Base-by-base conservation (phyloP, 768 basidiomycete species). In the Phallus indusiatus region DNA sequence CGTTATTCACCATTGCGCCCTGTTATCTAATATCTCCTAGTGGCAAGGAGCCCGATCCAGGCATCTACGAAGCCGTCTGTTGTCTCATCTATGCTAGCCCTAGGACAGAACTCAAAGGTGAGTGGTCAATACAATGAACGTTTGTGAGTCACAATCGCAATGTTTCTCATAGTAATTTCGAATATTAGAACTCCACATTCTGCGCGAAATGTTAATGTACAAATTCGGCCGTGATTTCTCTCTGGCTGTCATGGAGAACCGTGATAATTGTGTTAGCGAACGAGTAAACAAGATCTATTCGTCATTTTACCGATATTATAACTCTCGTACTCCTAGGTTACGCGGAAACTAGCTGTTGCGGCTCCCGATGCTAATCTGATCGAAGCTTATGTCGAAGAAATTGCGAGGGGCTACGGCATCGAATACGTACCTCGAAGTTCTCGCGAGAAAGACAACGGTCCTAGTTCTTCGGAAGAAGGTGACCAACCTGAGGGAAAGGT, bases 221-320 rank as follows among this genome's bases (percentile, higher is more conserved):
- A 96, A 96, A 73, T 96, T 85, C 68, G 94, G 95, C 17, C 84
- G 95, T 20, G 91, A 94, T 51, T 98, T 90, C 69, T 83, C 94
- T 16, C 64, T 85, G 17, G 80, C 81, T n/a, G 84, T 89, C 1
- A 89, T 93, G 79, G 90, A 94, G 70, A 94, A 95, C 70, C 81
- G 77, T 48, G 84, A 88, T 64, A 75, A 76, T 16, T 84, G 85
- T 71, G 94, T 99, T 48, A 89, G 83, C 63, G 83, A 87, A 53
- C 83, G 96, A 61, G 91, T 92, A 72, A 28, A 28, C 28, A 28
- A 28, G 72, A 84, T 63, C 37, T 28, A 12, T 46, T 12, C 18
- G 5, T 42, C 11, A 21, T 33, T 55, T 54, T n/a, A 16, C 36
- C 36, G 17, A n/a, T 10, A 48, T 12, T 51, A 61, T 46, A 28